Percentiles rank a stretch among this genome's conserved stretches.
phyloP scores from a whole-genome alignment of 2,329 filamentous ascomycete species.

The Pseudogymnoascus destructans region DNA sequence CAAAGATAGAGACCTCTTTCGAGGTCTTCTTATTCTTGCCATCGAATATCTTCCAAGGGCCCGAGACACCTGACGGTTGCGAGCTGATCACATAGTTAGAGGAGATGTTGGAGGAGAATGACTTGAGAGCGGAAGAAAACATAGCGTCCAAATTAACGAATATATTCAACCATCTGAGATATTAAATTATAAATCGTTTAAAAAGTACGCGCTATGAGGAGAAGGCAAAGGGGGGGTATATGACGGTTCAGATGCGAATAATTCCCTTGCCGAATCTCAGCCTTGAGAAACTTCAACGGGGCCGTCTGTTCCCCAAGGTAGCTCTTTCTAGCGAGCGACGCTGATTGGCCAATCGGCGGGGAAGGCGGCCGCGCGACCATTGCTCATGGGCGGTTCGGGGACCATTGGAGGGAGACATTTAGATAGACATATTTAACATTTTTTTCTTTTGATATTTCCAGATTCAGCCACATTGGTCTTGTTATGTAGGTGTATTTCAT shows the following conservation, averaged over 20 bases:
- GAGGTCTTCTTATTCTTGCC: slow-evolving; percentile 93
- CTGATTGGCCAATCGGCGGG: neutral
- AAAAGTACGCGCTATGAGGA: neutral
- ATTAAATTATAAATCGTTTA: neutral
- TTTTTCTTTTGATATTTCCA: neutral
- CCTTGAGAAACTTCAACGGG: slow-evolving; percentile 2
- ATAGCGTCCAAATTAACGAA: slow-evolving; percentile 38
- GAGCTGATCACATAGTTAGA: slow-evolving; percentile 78
- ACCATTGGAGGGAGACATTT: slow-evolving; percentile 3
- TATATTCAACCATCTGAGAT: slow-evolving; percentile 5
- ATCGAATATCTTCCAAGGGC: slow-evolving; percentile 96
- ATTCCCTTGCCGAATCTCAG: slow-evolving; percentile 1
- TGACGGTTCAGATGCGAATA: neutral
- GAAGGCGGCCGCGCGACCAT: neutral
- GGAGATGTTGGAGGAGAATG: slow-evolving; percentile 83
- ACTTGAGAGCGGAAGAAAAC: slow-evolving; percentile 90
- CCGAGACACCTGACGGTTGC: slow-evolving; percentile 63
- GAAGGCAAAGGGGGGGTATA: neutral
- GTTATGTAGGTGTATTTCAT: neutral
- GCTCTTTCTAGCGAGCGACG: neutral
- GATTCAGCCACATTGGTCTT: neutral
- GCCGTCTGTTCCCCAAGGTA: slow-evolving; percentile 8
- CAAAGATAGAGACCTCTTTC: slow-evolving; percentile 79
- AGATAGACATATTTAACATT: neutral
- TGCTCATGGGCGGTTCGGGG: neutral